A percentile compares a stretch with the other conserved stretches of the same genome.
Conservation (phyloP, 768 basidiomycete genomes). For the Rhodotorula babjevae region DNA sequence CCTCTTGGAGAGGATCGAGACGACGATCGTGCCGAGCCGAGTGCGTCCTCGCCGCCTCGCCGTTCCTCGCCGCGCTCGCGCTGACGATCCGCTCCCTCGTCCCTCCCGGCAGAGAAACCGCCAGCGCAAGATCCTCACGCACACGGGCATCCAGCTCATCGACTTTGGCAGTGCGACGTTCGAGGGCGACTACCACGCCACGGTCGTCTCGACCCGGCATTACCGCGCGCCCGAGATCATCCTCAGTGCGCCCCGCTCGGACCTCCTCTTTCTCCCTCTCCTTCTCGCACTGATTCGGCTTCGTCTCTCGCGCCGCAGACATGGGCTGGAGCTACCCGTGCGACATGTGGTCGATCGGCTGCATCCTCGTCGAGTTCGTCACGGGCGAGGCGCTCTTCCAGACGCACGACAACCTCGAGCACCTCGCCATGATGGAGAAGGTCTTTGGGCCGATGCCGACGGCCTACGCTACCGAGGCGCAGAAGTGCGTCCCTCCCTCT, state of each 20-base stretch:
- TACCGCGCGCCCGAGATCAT: constrained; percentile 99
- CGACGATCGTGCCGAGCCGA: constrained; percentile 44
- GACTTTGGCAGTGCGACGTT: constrained; percentile 99
- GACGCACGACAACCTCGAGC: constrained; percentile 97
- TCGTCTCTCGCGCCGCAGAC: constrained; percentile 53
- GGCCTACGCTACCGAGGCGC: constrained; percentile 52
- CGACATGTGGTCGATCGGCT: constrained; percentile 96
- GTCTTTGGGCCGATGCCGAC: constrained; percentile 98
- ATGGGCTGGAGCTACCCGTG: constrained; percentile 98
- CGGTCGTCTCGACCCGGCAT: constrained; percentile 94
- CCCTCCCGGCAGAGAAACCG: constrained; percentile 60
- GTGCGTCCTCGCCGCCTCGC: constrained; percentile 37
- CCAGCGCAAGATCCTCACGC: constrained; percentile 61
- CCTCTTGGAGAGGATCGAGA: constrained; percentile 79
- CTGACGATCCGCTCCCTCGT: not conserved
- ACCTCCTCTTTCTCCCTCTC: not conserved
- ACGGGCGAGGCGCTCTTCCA: constrained; percentile 98
- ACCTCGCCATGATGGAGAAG: constrained; percentile 99
- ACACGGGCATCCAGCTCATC: constrained; percentile 89
- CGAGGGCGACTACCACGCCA: constrained; percentile 95
- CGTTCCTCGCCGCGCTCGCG: not conserved
- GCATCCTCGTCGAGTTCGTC: constrained; percentile 97
- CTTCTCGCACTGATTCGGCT: not conserved
- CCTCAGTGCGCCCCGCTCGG: constrained; percentile 62
- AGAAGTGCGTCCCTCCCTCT: constrained; percentile 49